Percentiles rank a stretch among this genome's conserved stretches.
phyloP scores from a whole-genome alignment of 352 stramenopile species.

The Saprolegnia diclina region DNA sequence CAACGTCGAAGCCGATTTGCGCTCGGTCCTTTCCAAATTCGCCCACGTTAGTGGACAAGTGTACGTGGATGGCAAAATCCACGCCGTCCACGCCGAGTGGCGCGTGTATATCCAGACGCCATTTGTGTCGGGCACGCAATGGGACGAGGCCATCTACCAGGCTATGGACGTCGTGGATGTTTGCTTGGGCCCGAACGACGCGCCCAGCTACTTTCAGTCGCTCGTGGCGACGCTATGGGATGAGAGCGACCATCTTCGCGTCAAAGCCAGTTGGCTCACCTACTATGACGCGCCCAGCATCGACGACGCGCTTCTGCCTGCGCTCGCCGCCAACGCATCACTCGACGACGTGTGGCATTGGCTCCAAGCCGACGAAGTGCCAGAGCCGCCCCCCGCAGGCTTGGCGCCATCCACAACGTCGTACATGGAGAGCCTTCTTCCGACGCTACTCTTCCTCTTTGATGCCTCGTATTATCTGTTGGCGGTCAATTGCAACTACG shows the following conservation, averaged over 20 bases:
- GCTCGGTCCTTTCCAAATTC: neutral
- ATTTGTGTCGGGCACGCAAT: neutral
- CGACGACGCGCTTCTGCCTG: neutral
- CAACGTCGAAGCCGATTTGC: slow-evolving; percentile 16
- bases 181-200: slow-evolving; percentile 3
- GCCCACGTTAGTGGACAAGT: neutral
- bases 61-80: slow-evolving; percentile 2
- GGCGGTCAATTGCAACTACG: slow-evolving; percentile 11
- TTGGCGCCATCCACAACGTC: neutral
- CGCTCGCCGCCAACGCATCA: neutral
- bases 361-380: neutral
- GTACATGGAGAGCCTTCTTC: neutral
- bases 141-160: neutral
- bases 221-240: slow-evolving; percentile 4
- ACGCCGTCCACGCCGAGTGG: neutral
- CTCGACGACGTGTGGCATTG: slow-evolving; percentile 5
- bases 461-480: neutral
- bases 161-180: slow-evolving; percentile 14
- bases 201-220: neutral
- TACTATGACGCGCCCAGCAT: neutral
- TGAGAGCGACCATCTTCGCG: slow-evolving; percentile 6
- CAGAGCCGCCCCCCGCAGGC: too few species aligned
- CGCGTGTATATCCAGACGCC: slow-evolving; percentile 5
- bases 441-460: slow-evolving; percentile 5
- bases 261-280: neutral